Conservation (phyloP, 2,329 filamentous ascomycete genomes). For the Nigrograna mackinnonii region DNA sequence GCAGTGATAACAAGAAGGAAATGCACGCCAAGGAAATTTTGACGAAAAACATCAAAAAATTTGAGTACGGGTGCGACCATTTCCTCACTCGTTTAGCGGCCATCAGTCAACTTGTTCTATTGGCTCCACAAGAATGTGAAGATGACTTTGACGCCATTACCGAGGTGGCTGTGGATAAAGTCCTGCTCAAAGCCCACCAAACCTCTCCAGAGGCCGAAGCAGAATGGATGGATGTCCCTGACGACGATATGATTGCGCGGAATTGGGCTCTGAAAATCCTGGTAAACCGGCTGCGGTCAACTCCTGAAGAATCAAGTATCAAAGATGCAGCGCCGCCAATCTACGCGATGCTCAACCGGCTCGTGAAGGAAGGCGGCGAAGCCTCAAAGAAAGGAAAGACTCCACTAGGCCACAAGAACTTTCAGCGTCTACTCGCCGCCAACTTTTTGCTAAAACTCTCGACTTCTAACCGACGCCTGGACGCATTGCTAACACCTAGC, state of each 20-base stretch:
- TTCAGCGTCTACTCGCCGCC: slow-evolving; percentile 80
- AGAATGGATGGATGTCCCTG: slow-evolving; percentile 60
- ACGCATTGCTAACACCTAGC: slow-evolving; percentile 70
- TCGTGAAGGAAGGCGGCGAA: slow-evolving; percentile 78
- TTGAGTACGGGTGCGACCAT: slow-evolving; percentile 71
- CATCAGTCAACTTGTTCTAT: slow-evolving; percentile 74
- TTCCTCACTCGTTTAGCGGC: slow-evolving; percentile 76
- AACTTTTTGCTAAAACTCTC: slow-evolving; percentile 83
- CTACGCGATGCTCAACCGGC: slow-evolving; percentile 76
- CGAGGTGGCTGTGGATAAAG: slow-evolving; percentile 74
- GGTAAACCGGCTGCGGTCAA: slow-evolving; percentile 78
- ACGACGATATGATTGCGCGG: slow-evolving; percentile 84
- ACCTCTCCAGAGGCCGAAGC: slow-evolving; percentile 59
- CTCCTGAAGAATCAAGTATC: slow-evolving; percentile 50
- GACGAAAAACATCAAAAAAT: slow-evolving; percentile 73
- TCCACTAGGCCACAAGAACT: slow-evolving; percentile 75
- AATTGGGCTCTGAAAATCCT: slow-evolving; percentile 81
- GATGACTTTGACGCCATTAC: slow-evolving; percentile 73
- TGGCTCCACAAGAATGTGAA: slow-evolving; percentile 74
- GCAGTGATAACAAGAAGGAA: slow-evolving; percentile 75
- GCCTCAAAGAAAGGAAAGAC: slow-evolving; percentile 73
- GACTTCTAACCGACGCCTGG: slow-evolving; percentile 72
- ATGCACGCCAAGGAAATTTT: slow-evolving; percentile 85
- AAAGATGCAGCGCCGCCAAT: slow-evolving; percentile 64
- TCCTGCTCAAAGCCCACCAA: slow-evolving; percentile 69